These are phyloP conservation scores for Volutella citrinella DNA, from an alignment of 2,329 filamentous ascomycete species.

Conservation along the genomic window DNA sequence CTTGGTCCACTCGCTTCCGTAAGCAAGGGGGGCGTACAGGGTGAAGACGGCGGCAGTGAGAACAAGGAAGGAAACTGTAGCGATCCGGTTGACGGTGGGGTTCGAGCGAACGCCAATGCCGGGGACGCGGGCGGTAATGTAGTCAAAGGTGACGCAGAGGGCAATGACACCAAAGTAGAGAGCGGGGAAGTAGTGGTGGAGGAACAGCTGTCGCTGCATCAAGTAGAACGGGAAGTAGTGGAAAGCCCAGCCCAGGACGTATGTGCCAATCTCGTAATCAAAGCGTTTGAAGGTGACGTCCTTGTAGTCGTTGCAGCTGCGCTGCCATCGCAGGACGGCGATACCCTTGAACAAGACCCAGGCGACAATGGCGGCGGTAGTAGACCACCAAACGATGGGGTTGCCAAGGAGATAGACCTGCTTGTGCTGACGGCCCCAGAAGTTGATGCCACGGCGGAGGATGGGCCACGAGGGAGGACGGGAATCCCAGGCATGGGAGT, in stretches of 20 bases:
- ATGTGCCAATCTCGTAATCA: slow-evolving; percentile 92
- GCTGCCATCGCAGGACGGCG: slow-evolving; percentile 89
- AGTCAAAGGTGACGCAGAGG: slow-evolving; percentile 88
- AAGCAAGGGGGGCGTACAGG: slow-evolving; percentile 84
- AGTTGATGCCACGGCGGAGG: slow-evolving; percentile 93
- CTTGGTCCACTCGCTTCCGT: slow-evolving; percentile 94
- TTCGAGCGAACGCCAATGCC: slow-evolving; percentile 62
- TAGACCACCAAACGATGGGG: slow-evolving; percentile 90
- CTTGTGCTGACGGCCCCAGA: slow-evolving; percentile 92
- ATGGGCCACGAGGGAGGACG: slow-evolving; percentile 91
- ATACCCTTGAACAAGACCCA: slow-evolving; percentile 86
- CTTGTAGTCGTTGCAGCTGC: slow-evolving; percentile 82
- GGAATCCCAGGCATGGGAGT: slow-evolving; percentile 98
- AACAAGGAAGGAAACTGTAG: slow-evolving; percentile 70
- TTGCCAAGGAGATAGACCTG: slow-evolving; percentile 98
- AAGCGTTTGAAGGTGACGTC: slow-evolving; percentile 88
- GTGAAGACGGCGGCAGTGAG: slow-evolving; percentile 73
- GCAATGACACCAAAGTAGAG: slow-evolving; percentile 92
- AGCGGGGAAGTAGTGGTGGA: slow-evolving; percentile 97
- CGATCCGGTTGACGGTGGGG: slow-evolving; percentile 70
- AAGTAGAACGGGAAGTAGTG: slow-evolving; percentile 99
- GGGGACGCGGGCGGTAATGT: slow-evolving; percentile 69
- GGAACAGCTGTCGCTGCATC: slow-evolving; percentile 96
- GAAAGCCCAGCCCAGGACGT: slow-evolving; percentile 89
- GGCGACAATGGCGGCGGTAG: slow-evolving; percentile 70